Evolutionary conservation across 805 yeast genomes (phyloP).

Genomic region (Kodamaea hsintzibuensis): DNA sequence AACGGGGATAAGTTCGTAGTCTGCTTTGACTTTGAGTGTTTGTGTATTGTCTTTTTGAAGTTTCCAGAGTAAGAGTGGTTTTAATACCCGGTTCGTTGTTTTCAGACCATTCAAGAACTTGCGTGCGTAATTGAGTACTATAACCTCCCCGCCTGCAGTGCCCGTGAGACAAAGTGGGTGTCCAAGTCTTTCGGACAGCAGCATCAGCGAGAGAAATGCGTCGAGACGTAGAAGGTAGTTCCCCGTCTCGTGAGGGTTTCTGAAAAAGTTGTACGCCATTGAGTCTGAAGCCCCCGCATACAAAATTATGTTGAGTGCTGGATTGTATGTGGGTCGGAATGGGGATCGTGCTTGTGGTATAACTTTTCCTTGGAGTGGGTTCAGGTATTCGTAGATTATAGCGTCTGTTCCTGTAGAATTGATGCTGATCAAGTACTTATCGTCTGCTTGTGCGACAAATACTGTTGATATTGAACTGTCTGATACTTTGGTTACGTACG

Average conservation of each 20-base stretch:
- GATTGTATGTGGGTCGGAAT: slow-evolving; percentile 32
- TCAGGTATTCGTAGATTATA: slow-evolving; percentile 25
- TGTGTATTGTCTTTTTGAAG: slow-evolving; percentile 13
- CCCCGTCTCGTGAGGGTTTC: slow-evolving; percentile 37
- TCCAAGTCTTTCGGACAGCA: slow-evolving; percentile 31
- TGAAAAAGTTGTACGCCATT: slow-evolving; percentile 27
- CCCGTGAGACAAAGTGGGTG: slow-evolving; percentile 41
- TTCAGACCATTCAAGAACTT: slow-evolving; percentile 36
- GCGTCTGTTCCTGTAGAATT: slow-evolving; percentile 32
- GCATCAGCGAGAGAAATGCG: slow-evolving; percentile 29
- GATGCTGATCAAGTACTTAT: slow-evolving; percentile 24
- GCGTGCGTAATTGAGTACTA: slow-evolving; percentile 38
- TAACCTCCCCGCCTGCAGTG: slow-evolving; percentile 36
- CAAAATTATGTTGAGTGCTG: slow-evolving; percentile 25
- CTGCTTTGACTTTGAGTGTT: slow-evolving; percentile 22
- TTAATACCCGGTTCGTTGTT: slow-evolving; percentile 37
- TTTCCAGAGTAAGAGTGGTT: slow-evolving; percentile 43
- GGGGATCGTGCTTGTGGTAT: slow-evolving; percentile 24
- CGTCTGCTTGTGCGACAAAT: slow-evolving; percentile 26
- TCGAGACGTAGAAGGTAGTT: slow-evolving; percentile 32
- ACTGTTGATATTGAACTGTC: slow-evolving; percentile 29
- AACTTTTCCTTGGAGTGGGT: slow-evolving; percentile 30
- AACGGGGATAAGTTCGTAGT: slow-evolving; percentile 29
- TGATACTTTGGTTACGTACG: slow-evolving; percentile 31
- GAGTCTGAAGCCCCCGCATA: slow-evolving; percentile 30